Base-by-base conservation (phyloP, 331 rosid species). In the Erythrophleum ivorense region DNA sequence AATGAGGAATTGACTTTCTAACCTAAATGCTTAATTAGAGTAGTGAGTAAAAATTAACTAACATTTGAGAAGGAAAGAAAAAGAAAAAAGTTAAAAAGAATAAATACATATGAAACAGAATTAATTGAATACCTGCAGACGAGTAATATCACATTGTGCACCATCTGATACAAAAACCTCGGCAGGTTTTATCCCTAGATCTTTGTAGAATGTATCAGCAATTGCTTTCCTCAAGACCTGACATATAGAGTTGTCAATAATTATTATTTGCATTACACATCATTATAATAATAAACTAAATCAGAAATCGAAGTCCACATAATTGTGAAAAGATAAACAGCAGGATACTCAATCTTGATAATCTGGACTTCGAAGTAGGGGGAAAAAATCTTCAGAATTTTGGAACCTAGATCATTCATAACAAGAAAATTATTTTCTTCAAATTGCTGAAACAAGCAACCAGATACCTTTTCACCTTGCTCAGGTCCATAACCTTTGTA, bases 401-500 rank as follows among this genome's bases (percentile, higher is more conserved):
- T 34, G 57, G 15, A 2, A 41, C 52, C 66, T 33, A 21, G 24
- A 41, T 75, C n/a, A 67, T 74, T 40, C 41, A 55, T 59, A 43
- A 66, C 9, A 69, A 65, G 16, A 19, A 48, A 71, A 68, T 7
- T 12, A n/a, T 3, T 14, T 60, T 18, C 43, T 24, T 10, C 49
- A 29, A n/a, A n/a, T n/a, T n/a, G 6, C 50, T 67, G 55, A 79
- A 85, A 81, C 13, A 75, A 45, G 79, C 33, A 71, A 36, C 45
- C 58, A 7, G 46, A 73, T 88, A 92, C 97, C 97, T 90, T 83
- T 81, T 86, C 84, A 63, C 94, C 97, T 70, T 92, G 97, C 87
- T 92, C 97, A 41, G 92, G 92, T 75, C 97, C 97, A 86, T 92
- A 92, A 53, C 97, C 97, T 73, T 82, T 85, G 73, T 90, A 90